These are phyloP conservation scores for Euclidium syriacum DNA, from an alignment of 345 rosid species.

Conservation along the genomic window DNA sequence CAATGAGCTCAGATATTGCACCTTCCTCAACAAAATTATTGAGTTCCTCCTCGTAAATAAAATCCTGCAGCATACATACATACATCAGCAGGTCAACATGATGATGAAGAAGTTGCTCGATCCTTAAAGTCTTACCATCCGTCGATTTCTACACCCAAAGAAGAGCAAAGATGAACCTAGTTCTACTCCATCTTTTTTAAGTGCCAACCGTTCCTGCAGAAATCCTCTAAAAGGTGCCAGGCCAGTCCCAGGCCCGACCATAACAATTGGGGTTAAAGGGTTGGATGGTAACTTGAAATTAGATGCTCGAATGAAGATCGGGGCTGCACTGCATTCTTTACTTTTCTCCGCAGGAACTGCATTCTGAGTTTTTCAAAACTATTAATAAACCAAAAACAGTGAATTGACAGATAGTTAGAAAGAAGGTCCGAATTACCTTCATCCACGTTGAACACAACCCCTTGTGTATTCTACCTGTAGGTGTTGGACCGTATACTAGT, in stretches of 20 bases:
- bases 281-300: constrained; percentile 59
- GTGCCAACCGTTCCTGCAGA: constrained; percentile 78
- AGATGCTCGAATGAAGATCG: constrained; percentile 54
- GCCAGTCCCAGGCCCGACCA: constrained; percentile 77
- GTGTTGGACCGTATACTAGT: constrained; percentile 75
- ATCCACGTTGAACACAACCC: constrained; percentile 99
- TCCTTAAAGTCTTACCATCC: constrained; percentile 43
- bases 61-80: constrained; percentile 35
- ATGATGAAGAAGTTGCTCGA: not conserved
- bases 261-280: constrained; percentile 43
- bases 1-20: constrained; percentile 66
- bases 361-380: constrained; percentile 35
- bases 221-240: constrained; percentile 76
- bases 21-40: constrained; percentile 59
- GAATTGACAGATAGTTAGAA: not conserved
- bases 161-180: constrained; percentile 73
- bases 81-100: not conserved
- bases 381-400: constrained; percentile 2
- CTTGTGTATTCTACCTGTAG: constrained; percentile 77
- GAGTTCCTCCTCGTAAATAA: constrained; percentile 86
- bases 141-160: constrained; percentile 91
- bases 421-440: constrained; percentile 44
- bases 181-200: constrained; percentile 66
- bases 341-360: constrained; percentile 51
- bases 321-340: constrained; percentile 56